Percentiles rank a stretch among this genome's conserved stretches.
phyloP scores from a whole-genome alignment of 768 basidiomycete genomes.

The Russula compacta region DNA sequence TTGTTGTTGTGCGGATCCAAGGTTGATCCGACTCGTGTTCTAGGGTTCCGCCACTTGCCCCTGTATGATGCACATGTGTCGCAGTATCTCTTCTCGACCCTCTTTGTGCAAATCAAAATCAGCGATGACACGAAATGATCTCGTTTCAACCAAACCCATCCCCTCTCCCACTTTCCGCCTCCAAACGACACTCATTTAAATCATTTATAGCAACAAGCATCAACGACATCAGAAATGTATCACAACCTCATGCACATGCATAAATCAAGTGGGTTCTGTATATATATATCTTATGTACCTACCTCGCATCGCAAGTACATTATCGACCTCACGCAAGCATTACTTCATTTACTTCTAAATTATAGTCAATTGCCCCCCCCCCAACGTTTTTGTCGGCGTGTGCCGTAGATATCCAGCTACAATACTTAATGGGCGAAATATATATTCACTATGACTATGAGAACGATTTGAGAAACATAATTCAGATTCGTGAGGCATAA shows the following conservation, averaged over 20 bases:
- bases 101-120: conserved; percentile 67
- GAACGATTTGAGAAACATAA: background rate
- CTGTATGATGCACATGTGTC: conserved; percentile 81
- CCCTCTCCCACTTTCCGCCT: background rate
- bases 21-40: conserved; percentile 23
- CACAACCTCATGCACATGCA: background rate
- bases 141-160: too few relatives aligned
- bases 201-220: background rate
- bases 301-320: background rate
- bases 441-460: background rate
- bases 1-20: background rate
- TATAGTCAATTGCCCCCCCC: background rate
- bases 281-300: background rate
- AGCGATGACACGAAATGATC: conserved; percentile 23
- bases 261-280: background rate
- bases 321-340: background rate
- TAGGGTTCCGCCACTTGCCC: conserved; percentile 86
- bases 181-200: background rate
- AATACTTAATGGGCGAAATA: background rate
- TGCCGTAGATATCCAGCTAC: background rate
- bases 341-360: background rate
- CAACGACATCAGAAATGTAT: conserved; percentile 2
- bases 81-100: conserved; percentile 87
- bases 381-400: background rate
- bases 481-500: background rate